These are phyloP conservation scores for Colletotrichum liriopes DNA, from an alignment of 2,329 filamentous ascomycete species.

Conservation along the genomic window DNA sequence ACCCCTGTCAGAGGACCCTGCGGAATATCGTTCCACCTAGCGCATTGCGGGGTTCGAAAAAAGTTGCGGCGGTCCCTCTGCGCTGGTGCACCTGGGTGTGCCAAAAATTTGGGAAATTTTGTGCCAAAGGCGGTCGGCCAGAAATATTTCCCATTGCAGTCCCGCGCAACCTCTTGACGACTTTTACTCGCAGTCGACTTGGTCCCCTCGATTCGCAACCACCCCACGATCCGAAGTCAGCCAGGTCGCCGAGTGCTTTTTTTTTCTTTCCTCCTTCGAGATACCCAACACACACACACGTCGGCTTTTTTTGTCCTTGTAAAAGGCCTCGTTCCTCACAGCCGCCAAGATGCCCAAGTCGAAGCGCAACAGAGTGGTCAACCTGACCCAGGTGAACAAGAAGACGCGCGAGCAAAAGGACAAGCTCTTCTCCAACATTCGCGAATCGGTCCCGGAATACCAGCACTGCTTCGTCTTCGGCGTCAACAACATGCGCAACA, in stretches of 20 bases:
- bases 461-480: constrained; percentile 93
- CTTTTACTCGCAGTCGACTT: constrained; percentile 4
- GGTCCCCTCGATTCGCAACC: background rate
- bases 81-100: constrained; percentile 9
- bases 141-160: constrained; percentile 40
- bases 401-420: constrained; percentile 94
- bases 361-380: constrained; percentile 90
- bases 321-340: constrained; percentile 29
- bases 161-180: constrained; percentile 23
- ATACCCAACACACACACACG: constrained; percentile 2
- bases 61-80: constrained; percentile 38
- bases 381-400: constrained; percentile 92
- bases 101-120: constrained; percentile 42
- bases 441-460: constrained; percentile 87
- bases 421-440: constrained; percentile 89
- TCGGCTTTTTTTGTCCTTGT: background rate
- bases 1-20: constrained; percentile 30
- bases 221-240: background rate
- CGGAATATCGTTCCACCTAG: constrained; percentile 45
- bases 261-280: background rate
- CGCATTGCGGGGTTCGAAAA: constrained; percentile 45
- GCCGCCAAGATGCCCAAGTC: constrained; percentile 88
- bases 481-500: constrained; percentile 98
- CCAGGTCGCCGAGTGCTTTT: background rate
- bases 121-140: constrained; percentile 42